Evolutionary conservation across 768 basidiomycete species (phyloP).

Genomic region (Tylopilus intermedius): DNA sequence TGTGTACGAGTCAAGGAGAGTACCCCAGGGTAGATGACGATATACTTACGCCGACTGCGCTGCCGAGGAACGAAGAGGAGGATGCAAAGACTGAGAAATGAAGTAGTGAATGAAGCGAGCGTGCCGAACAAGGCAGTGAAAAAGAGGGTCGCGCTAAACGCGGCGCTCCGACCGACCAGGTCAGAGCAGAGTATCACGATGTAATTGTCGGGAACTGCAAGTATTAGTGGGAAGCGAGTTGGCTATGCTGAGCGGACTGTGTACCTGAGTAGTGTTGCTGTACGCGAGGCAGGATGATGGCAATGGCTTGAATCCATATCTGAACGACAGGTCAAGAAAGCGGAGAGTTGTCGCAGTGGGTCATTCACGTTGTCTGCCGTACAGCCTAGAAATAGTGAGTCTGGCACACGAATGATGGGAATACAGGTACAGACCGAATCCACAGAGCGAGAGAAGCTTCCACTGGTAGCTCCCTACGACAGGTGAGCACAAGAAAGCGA

Average conservation of each 20-base stretch:
- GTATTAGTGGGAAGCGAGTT: constrained; percentile 14
- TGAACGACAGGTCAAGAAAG: constrained; percentile 35
- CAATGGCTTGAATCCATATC: constrained; percentile 93
- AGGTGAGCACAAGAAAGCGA: no score
- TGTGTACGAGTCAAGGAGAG: constrained; percentile 24
- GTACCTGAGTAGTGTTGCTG: constrained; percentile 80
- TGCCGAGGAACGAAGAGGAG: constrained; percentile 81
- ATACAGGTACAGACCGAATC: no score
- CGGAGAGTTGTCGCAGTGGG: neutral
- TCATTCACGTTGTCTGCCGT: constrained; percentile 80
- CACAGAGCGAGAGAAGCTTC: no score
- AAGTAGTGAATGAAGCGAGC: constrained; percentile 65
- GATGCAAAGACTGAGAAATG: constrained; percentile 65
- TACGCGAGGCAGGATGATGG: constrained; percentile 91
- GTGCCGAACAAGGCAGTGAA: constrained; percentile 89
- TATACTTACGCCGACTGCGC: constrained; percentile 78
- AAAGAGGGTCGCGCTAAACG: constrained; percentile 90
- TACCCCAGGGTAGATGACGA: neutral
- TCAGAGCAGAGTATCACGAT: constrained; percentile 87
- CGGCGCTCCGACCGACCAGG: constrained; percentile 77
- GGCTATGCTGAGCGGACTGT: constrained; percentile 18
- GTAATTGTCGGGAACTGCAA: constrained; percentile 62
- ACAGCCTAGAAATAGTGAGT: constrained; percentile 56
- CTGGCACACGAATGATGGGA: no score
- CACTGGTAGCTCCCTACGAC: no score